A percentile compares a stretch with the other conserved stretches of the same genome.
Evolutionary conservation across 148 eudicot genomes (phyloP).

Genomic region (Fallopia convolvulus): DNA sequence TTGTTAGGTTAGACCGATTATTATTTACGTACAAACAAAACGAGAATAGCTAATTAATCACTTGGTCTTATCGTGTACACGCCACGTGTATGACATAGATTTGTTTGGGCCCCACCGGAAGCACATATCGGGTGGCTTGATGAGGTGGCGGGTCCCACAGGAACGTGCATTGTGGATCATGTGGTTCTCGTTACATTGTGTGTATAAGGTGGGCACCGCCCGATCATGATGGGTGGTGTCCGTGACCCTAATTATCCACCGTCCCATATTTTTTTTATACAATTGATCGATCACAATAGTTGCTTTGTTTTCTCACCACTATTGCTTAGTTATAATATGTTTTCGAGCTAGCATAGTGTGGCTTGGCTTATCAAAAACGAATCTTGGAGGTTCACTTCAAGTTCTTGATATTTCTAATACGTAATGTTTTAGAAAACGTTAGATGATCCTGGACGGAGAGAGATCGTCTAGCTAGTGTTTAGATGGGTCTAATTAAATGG

Average conservation of each 20-base stretch:
- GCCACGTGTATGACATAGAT: neutral
- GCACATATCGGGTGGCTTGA: neutral
- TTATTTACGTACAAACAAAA: neutral
- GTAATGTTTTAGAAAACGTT: too few species aligned
- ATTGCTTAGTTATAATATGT: neutral
- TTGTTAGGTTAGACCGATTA: neutral
- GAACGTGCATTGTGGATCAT: neutral
- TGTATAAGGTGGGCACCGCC: neutral
- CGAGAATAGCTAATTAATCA: neutral
- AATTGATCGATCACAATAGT: neutral
- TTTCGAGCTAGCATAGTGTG: neutral
- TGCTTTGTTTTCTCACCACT: neutral
- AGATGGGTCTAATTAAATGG: too few species aligned
- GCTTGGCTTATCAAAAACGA: neutral
- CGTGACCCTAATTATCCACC: neutral
- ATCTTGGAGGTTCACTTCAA: neutral
- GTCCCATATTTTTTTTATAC: neutral
- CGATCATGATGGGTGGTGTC: constrained; percentile 1
- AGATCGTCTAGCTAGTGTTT: too few species aligned
- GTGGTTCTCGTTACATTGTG: constrained; percentile 3
- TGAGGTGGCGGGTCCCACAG: neutral
- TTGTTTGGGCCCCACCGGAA: neutral
- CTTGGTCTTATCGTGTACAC: neutral
- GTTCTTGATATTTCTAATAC: neutral
- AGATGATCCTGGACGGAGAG: too few species aligned